phyloP scores from a whole-genome alignment of 2,329 filamentous ascomycete species.

The Fragosphaeria purpurea region DNA sequence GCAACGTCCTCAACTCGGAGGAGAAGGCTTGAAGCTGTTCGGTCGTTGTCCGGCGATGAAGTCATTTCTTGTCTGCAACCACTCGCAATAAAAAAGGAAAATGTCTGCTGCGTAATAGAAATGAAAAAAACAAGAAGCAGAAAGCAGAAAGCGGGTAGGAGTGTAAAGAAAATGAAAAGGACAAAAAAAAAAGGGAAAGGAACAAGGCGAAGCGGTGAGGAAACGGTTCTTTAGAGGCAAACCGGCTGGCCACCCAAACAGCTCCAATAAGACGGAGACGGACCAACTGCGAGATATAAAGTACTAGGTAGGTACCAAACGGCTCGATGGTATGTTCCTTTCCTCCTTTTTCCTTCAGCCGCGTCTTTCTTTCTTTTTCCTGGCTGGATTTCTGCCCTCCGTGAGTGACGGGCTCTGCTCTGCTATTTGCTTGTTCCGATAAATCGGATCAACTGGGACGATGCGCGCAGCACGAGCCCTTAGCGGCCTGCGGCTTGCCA shows the following conservation, averaged over 20 bases:
- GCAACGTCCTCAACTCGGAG: slow-evolving; percentile 2
- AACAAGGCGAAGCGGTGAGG: slow-evolving; percentile 1
- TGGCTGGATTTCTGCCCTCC: background rate
- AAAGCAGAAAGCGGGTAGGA: background rate
- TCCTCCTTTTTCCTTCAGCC: background rate
- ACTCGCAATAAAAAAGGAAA: no score
- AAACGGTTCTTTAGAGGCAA: background rate
- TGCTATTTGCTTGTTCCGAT: no score
- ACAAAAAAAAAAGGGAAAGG: background rate
- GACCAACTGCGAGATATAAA: no score
- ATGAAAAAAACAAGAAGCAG: no score
- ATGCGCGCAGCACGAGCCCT: no score
- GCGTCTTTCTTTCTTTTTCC: background rate
- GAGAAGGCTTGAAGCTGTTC: slow-evolving; percentile 4
- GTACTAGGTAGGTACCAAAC: no score
- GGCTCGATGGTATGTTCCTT: no score
- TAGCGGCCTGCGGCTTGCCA: no score
- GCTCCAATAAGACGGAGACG: no score
- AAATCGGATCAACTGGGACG: no score
- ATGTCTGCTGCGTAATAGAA: no score
- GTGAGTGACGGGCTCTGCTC: no score
- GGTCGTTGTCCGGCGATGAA: slow-evolving; percentile 6
- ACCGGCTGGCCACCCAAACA: background rate
- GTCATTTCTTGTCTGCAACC: background rate
- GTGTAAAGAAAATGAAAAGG: background rate